These are phyloP conservation scores for Rhizopus microsporus DNA, from an alignment of 371 early-diverging fungal genomes.

Conservation along the genomic window DNA sequence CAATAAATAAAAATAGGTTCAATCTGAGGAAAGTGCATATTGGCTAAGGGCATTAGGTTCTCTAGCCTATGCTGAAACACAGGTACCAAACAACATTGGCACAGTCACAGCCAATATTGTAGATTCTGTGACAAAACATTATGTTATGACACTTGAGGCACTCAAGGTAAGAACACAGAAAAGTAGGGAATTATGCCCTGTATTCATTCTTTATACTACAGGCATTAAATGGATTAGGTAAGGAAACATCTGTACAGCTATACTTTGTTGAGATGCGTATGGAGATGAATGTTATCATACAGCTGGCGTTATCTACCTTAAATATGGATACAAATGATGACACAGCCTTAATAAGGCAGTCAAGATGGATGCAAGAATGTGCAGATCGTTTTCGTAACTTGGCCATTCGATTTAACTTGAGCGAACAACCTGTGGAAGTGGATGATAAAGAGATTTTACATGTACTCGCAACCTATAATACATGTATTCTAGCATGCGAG, in stretches of 20 bases:
- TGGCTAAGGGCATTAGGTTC: constrained; percentile 35
- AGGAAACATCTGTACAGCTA: constrained; percentile 20
- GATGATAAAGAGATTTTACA: constrained; percentile 23
- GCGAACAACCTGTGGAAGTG: constrained; percentile 28
- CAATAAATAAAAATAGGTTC: constrained; percentile 17
- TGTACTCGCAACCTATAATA: constrained; percentile 30
- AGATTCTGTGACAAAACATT: constrained; percentile 15
- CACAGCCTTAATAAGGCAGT: constrained; percentile 4
- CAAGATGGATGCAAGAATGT: constrained; percentile 8
- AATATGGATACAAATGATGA: background rate
- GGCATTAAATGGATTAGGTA: constrained; percentile 33
- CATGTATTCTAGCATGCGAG: constrained; percentile 36
- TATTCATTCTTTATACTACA: constrained; percentile 6
- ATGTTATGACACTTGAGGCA: constrained; percentile 11
- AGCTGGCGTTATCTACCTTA: constrained; percentile 13
- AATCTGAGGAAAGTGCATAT: constrained; percentile 30
- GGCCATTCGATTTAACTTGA: constrained; percentile 36
- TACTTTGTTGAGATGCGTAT: constrained; percentile 42
- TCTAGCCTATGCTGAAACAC: constrained; percentile 33
- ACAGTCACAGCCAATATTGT: constrained; percentile 1
- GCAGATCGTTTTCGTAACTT: constrained; percentile 28
- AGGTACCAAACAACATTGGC: constrained; percentile 7
- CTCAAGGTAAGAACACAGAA: constrained; percentile 20
- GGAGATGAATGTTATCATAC: constrained; percentile 32
- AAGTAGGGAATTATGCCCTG: background rate